A percentile compares a stretch with the other conserved stretches of the same genome.
These are phyloP conservation scores for Amauroascus verrucosus DNA, from an alignment of 2,329 filamentous ascomycete genomes.

Conservation along the genomic window DNA sequence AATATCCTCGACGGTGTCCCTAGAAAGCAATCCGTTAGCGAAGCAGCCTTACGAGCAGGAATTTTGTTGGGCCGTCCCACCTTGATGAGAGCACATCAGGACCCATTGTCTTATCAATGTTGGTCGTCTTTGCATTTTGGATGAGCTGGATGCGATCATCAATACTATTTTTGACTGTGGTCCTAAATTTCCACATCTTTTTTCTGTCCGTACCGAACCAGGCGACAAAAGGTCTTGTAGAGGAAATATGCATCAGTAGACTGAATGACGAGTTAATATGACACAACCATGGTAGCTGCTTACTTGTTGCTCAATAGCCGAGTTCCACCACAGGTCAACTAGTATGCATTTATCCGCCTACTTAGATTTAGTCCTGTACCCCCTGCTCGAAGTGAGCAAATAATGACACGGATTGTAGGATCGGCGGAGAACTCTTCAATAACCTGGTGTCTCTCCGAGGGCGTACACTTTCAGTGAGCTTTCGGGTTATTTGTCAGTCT, in stretches of 20 bases:
- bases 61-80: neutral
- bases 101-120: constrained; percentile 22
- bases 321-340: constrained; percentile 54
- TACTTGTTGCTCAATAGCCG: constrained; percentile 50
- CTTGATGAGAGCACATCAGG: constrained; percentile 17
- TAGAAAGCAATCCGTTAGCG: constrained; percentile 5
- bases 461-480: constrained; percentile 43
- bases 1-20: constrained; percentile 13
- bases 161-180: constrained; percentile 48
- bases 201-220: constrained; percentile 55
- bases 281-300: neutral
- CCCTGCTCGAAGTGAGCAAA: constrained; percentile 49
- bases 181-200: constrained; percentile 49
- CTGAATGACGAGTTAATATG: neutral
- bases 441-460: constrained; percentile 36
- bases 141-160: constrained; percentile 48
- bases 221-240: constrained; percentile 44
- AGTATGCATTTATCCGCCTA: constrained; percentile 49
- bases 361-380: constrained; percentile 52
- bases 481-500: neutral
- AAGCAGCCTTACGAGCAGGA: neutral
- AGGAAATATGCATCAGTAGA: neutral
- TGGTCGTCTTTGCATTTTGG: constrained; percentile 44
- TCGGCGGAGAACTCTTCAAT: constrained; percentile 40
- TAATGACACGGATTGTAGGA: constrained; percentile 36